These are phyloP conservation scores for Parathielavia appendiculata DNA, from an alignment of 495 filamentous ascomycete genomes.

Conservation along the genomic window DNA sequence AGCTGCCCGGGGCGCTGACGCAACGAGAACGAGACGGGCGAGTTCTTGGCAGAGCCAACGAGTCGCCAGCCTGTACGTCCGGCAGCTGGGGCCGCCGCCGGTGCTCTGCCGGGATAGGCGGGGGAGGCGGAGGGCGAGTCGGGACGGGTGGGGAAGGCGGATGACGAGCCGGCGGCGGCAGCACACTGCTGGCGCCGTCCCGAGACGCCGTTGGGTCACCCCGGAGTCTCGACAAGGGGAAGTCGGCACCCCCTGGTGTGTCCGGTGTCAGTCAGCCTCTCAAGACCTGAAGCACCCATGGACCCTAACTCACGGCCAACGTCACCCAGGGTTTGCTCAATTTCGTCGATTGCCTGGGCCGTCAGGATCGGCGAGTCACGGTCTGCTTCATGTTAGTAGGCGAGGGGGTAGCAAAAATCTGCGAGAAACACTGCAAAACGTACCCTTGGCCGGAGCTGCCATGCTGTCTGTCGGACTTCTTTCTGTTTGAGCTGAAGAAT, in stretches of 20 bases:
- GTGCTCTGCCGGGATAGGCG: not conserved
- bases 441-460: not conserved
- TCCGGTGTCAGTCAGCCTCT: not conserved
- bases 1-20: not conserved
- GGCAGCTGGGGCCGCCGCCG: not conserved
- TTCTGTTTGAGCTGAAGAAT: too few relatives aligned
- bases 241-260: conserved; percentile 5
- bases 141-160: conserved; percentile 4
- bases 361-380: not conserved
- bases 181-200: not conserved
- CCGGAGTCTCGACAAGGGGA: conserved; percentile 2
- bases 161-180: not conserved
- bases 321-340: conserved; percentile 17
- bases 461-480: not conserved
- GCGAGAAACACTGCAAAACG: not conserved
- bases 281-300: not conserved
- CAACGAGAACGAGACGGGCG: not conserved
- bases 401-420: not conserved
- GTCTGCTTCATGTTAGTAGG: not conserved
- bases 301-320: conserved; percentile 15
- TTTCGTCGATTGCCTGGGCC: conserved; percentile 11
- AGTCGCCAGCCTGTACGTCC: not conserved
- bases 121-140: not conserved
- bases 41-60: not conserved
- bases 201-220: not conserved